Base-by-base conservation (phyloP, 1,284 basidiomycete genomes). In the Grifola frondosa region DNA sequence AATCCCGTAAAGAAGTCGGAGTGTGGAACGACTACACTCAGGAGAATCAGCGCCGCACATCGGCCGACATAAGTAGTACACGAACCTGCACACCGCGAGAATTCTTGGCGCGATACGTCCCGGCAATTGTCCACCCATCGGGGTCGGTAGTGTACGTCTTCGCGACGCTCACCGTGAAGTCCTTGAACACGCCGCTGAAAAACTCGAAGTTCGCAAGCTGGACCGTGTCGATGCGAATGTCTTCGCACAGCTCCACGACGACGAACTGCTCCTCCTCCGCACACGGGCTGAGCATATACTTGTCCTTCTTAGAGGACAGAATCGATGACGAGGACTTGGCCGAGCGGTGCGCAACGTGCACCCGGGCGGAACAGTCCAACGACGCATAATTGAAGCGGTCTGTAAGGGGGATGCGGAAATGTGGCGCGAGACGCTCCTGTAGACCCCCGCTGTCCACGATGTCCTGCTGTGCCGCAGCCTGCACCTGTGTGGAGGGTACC, bases 121-220 rank as follows among this genome's bases (percentile, higher is more conserved):
- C 85, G 2, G 79, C 86, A 34, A 75, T 70, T 1, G 78, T 83
- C 75, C 88, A 91, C 16, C 77, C 83, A 15, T 84, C 80, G 17
- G 78, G 69, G 26, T 84, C 81, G 6, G 69, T 74, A 15, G 75
- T 71, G 54, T 81, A 80, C 38, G 78, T 87, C 63, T 89, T 88
- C 5, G 90, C 84, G 2, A 92, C 91, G 57, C 88, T 90, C 31
- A 99, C 85, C 3, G 77, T 77, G 52, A 99, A 89, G 40, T 94
- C 88, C 64, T 91, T 90, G 70, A 99, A 97, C 38, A 97, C 90
- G 9, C 95, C 93, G 56, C 90, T 94, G 70, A 98, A 99, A 71
- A 98, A 98, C 68, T 99, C 96, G 65, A 91, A 97, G 60, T 98
- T 97, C 40, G 94, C 95, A 6, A 99, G 71, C 61, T 98, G 94